Percentiles rank a stretch among this genome's conserved stretches.
phyloP scores from a whole-genome alignment of 805 yeast species.

The Ogataea nakhonphanomensis region DNA sequence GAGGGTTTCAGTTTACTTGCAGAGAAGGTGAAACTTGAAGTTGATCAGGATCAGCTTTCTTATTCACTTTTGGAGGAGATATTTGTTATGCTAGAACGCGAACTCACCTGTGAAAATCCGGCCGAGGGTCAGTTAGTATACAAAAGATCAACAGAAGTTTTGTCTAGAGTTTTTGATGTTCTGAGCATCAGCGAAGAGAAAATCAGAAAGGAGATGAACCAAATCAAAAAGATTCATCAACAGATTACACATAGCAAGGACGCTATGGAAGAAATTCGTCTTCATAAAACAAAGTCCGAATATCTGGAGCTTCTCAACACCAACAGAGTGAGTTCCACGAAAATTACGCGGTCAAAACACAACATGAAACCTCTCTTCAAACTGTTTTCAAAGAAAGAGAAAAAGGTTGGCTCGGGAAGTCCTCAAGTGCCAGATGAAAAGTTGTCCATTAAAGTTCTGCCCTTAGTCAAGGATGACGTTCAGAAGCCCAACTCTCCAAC shows the following conservation, averaged over 20 bases:
- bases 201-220: constrained; percentile 5
- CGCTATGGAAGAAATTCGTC: constrained; percentile 11
- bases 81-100: constrained; percentile 33
- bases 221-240: constrained; percentile 9
- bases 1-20: constrained; percentile 28
- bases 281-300: constrained; percentile 16
- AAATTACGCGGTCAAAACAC: constrained; percentile 13
- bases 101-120: constrained; percentile 35
- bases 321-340: constrained; percentile 23
- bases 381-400: constrained; percentile 5
- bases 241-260: constrained; percentile 7
- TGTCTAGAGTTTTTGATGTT: constrained; percentile 14
- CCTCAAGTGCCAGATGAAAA: neutral
- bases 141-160: constrained; percentile 27
- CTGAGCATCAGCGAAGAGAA: constrained; percentile 11
- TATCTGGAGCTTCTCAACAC: constrained; percentile 22
- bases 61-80: constrained; percentile 37
- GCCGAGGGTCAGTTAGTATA: constrained; percentile 27
- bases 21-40: constrained; percentile 20
- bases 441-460: neutral
- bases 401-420: neutral
- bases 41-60: constrained; percentile 34
- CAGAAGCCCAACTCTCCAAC: neutral
- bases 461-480: neutral
- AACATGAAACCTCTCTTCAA: constrained; percentile 3